Base-by-base conservation (phyloP, 1,284 basidiomycete genomes). In the Grifola frondosa region DNA sequence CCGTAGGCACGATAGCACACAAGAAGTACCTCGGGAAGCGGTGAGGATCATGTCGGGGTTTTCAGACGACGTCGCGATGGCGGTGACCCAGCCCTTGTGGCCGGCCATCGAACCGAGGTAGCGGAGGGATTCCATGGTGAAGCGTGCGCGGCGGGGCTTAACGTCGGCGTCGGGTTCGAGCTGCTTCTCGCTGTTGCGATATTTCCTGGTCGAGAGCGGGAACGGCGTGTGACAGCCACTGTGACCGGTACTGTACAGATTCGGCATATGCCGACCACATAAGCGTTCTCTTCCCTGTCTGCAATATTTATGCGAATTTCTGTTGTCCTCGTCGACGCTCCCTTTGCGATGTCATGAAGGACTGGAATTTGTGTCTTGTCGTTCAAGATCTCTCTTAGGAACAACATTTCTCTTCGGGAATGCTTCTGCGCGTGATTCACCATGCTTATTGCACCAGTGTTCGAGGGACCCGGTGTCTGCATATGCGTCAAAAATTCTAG, bases 21-120 rank as follows among this genome's bases (percentile, higher is more conserved):
- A 53, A 40, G 47, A 52, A 40, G 44, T 78, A 95, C 92, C 92
- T 77, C 94, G 84, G 54, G 95, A 98, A 58, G 94, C 92, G 56
- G 94, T 97, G 69, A 97, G 77, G 71, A 97, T 94, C 82, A 95
- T 90, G 71, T 97, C 91, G 45, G 91, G 92, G 76, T 93, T 95
- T 78, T 97, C 95, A 59, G 90, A 91, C 49, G 91, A 93, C 63
- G 95, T 97, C 48, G 95, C 95, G 63, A 97, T 91, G 65, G 94
- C 92, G 61, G 94, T 95, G 62, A 94, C 86, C 91, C 92, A 96
- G 74, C 91, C 92, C 66, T 89, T 88, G 85, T 98, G 95, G 71
- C 93, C 95, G 64, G 88, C 79, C 67, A 97, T 78, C 59, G 92
- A 88, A 62, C 93, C 93, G 66, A 95, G 84, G 77, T 89, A 97